Conservation (phyloP, 768 basidiomycete species). For the Botryobasidium botryosum region DNA sequence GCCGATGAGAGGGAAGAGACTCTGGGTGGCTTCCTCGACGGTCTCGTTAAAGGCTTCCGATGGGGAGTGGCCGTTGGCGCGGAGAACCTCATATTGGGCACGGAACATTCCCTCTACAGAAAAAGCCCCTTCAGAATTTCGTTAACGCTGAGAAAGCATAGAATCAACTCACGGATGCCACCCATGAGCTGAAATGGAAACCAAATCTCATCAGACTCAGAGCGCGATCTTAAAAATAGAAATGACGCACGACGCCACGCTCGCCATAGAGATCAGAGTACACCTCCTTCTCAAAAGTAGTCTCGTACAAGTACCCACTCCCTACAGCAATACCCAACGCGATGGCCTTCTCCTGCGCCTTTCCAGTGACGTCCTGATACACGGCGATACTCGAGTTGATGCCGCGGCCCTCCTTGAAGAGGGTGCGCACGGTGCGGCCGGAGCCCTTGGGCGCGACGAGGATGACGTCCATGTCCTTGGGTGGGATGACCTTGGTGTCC, state of each 20-base stretch:
- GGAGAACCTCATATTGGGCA: slow-evolving; percentile 95
- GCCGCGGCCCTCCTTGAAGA: slow-evolving; percentile 99
- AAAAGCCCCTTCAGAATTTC: slow-evolving; percentile 7
- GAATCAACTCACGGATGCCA: slow-evolving; percentile 55
- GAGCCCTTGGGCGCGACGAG: slow-evolving; percentile 99
- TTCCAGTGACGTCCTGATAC: slow-evolving; percentile 94
- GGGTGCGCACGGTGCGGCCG: slow-evolving; percentile 94
- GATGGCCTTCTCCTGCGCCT: slow-evolving; percentile 92
- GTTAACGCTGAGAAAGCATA: not conserved
- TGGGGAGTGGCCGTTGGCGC: slow-evolving; percentile 88
- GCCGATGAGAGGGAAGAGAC: slow-evolving; percentile 92
- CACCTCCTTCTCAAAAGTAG: slow-evolving; percentile 98
- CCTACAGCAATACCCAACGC: slow-evolving; percentile 90
- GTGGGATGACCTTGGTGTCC: slow-evolving; percentile 86
- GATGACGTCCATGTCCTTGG: slow-evolving; percentile 91
- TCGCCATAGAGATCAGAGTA: slow-evolving; percentile 99
- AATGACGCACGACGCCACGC: slow-evolving; percentile 82
- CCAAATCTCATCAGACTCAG: not conserved
- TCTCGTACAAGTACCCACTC: slow-evolving; percentile 97
- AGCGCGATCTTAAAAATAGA: not conserved
- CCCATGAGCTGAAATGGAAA: slow-evolving; percentile 62
- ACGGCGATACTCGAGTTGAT: slow-evolving; percentile 93
- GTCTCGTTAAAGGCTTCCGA: slow-evolving; percentile 99
- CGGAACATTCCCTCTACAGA: slow-evolving; percentile 85
- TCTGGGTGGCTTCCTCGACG: slow-evolving; percentile 99